Base-by-base conservation (phyloP, 129 eudicot species). In the Flaveria linearis region DNA sequence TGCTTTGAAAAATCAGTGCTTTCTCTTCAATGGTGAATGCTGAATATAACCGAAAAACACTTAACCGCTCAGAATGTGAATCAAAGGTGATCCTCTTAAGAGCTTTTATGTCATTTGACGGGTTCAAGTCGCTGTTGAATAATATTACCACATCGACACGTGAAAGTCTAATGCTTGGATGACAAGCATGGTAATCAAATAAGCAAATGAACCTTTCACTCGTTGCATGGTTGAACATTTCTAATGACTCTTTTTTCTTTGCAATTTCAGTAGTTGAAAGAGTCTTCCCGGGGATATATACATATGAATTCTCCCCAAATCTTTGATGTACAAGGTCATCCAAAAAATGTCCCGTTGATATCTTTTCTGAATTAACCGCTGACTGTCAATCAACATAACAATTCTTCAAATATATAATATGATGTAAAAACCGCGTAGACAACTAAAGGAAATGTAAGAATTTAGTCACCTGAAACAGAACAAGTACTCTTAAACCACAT, bases 81-180 rank as follows among this genome's bases (percentile, higher is more conserved):
- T 71, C 61, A 5, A 86, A 52, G 10, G 78, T 77, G 70, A 92
- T 83, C 85, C 65, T 89, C 76, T 81, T 85, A 52, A 92, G 72
- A 42, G 90, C 69, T 80, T 74, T 83, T 55, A 92, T 16, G 72
- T 89, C 90, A 67, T 77, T 82, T 62, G 18, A 56, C 2, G 96
- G 96, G 80, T 86, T 85, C 93, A 84, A 71, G 49, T 82, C 88
- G 50, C 96, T 85, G 75, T 90, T 88, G 77, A 92, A 92, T 25
- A 92, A 18, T 58, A 89, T 83, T 46, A 89, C 89, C 9, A 75
- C 75, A 63, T 85, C 93, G 20, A 92, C 45, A 39, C 68, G 70
- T 33, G 85, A 78, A 62, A 87, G 88, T 26, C 28, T 72, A 45
- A 85, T 69, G 72, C 83, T 77, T 36, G 88, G 60, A 60, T 66